Conservation (phyloP, 2,329 filamentous ascomycete genomes). For the Juglanconis juglandina region DNA sequence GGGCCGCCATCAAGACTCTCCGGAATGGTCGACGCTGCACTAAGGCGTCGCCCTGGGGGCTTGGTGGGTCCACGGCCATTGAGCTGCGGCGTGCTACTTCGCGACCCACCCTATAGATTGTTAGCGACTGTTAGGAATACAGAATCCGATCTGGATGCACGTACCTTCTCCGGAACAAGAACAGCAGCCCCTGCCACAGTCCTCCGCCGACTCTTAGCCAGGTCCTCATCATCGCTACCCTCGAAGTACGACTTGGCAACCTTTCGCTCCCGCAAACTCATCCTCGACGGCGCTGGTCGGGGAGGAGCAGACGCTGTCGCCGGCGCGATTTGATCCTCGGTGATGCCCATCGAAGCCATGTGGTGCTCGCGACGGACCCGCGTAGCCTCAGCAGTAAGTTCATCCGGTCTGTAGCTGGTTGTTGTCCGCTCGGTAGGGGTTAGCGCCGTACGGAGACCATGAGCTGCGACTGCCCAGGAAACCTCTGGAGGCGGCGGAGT, state of each 20-base stretch:
- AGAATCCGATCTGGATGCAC: neutral
- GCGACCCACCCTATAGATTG: conserved; percentile 30
- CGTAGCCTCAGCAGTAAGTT: conserved; percentile 69
- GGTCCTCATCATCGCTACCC: conserved; percentile 43
- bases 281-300: conserved; percentile 52
- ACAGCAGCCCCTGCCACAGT: conserved; percentile 56
- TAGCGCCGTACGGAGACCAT: conserved; percentile 77
- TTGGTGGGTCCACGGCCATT: conserved; percentile 25
- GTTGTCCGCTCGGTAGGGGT: conserved; percentile 75
- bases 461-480: conserved; percentile 78
- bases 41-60: conserved; percentile 46
- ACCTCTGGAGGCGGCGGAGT: conserved; percentile 77
- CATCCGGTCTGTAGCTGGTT: conserved; percentile 71
- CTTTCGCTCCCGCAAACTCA: conserved; percentile 72
- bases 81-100: conserved; percentile 30
- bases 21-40: conserved; percentile 40
- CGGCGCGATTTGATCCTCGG: conserved; percentile 26
- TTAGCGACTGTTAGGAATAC: conserved; percentile 13
- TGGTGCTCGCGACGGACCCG: conserved; percentile 63
- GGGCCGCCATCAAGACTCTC: conserved; percentile 24
- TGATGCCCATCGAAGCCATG: conserved; percentile 39
- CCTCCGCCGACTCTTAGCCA: conserved; percentile 51
- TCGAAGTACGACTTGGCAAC: conserved; percentile 51
- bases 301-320: conserved; percentile 24
- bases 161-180: conserved; percentile 42